These are phyloP conservation scores for Erysimum pusillum DNA, from an alignment of 441 rosid species.

Conservation along the genomic window DNA sequence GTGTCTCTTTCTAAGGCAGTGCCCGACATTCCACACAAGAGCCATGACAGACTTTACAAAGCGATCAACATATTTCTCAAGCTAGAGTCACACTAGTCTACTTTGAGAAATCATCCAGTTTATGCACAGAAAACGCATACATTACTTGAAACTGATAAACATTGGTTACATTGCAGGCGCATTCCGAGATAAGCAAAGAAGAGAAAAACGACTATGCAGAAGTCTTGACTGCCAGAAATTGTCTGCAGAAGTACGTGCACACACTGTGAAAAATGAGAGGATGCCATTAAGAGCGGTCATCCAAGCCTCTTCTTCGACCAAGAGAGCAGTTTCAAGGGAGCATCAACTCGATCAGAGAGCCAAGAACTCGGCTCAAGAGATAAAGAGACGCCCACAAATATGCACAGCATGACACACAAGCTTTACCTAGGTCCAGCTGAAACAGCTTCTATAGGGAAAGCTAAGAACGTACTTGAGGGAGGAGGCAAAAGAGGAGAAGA, in stretches of 20 bases:
- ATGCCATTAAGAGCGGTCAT: slow-evolving; percentile 94
- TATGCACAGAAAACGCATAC: slow-evolving; percentile 28
- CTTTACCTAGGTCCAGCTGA: slow-evolving; percentile 55
- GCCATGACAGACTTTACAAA: slow-evolving; percentile 87
- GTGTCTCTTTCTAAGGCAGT: slow-evolving; percentile 75
- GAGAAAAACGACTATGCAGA: slow-evolving; percentile 85
- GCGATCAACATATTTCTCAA: slow-evolving; percentile 88
- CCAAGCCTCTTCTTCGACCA: slow-evolving; percentile 93
- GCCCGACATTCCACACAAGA: slow-evolving; percentile 69
- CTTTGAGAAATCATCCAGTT: slow-evolving; percentile 23
- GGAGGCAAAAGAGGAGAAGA: slow-evolving; percentile 50
- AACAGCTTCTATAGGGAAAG: slow-evolving; percentile 53
- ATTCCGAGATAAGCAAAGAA: slow-evolving; percentile 79
- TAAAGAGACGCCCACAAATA: slow-evolving; percentile 45
- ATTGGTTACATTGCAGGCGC: slow-evolving; percentile 64
- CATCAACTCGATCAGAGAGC: slow-evolving; percentile 44
- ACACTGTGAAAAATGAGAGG: slow-evolving; percentile 90
- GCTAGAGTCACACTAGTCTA: slow-evolving; percentile 47
- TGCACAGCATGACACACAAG: slow-evolving; percentile 47
- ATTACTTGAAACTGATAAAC: slow-evolving; percentile 23
- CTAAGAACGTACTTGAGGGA: slow-evolving; percentile 49
- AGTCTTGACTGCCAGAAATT: slow-evolving; percentile 87
- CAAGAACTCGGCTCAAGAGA: slow-evolving; percentile 50
- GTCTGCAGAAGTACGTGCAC: slow-evolving; percentile 88
- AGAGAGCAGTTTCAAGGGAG: slow-evolving; percentile 60